phyloP scores from a whole-genome alignment of 805 yeast genomes.

The Yarrowia sp. region DNA sequence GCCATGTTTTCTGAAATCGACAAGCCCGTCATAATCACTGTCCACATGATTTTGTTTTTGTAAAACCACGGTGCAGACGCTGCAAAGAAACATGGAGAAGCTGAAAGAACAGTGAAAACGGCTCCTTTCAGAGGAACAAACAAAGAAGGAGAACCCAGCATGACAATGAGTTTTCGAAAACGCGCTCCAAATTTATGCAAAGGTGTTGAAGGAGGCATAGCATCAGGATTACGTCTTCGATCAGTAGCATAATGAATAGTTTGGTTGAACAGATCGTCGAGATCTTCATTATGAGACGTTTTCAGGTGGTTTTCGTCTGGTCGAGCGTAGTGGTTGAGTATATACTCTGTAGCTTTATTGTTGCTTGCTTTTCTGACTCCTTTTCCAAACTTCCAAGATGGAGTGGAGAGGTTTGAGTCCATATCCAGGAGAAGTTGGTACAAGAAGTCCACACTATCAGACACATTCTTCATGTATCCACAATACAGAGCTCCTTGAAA shows the following conservation, averaged over 20 bases:
- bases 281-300: neutral
- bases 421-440: neutral
- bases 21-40: slow-evolving; percentile 37
- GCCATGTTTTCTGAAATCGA: slow-evolving; percentile 38
- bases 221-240: slow-evolving; percentile 18
- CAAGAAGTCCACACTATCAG: neutral
- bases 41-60: slow-evolving; percentile 37
- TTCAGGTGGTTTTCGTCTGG: neutral
- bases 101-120: slow-evolving; percentile 31
- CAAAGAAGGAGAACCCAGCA: slow-evolving; percentile 24
- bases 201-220: neutral
- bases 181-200: neutral
- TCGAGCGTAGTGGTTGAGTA: neutral
- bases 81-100: slow-evolving; percentile 35
- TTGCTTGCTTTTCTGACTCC: neutral
- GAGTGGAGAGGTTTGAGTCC: neutral
- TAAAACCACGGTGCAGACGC: slow-evolving; percentile 34
- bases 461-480: neutral
- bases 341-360: neutral
- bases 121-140: slow-evolving; percentile 35
- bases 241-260: neutral
- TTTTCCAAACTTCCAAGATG: neutral
- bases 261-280: neutral
- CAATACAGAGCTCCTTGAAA: slow-evolving; percentile 1
- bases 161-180: neutral